Conservation (phyloP, 2,329 filamentous ascomycete genomes). For the Pyrenochaeta sp. region DNA sequence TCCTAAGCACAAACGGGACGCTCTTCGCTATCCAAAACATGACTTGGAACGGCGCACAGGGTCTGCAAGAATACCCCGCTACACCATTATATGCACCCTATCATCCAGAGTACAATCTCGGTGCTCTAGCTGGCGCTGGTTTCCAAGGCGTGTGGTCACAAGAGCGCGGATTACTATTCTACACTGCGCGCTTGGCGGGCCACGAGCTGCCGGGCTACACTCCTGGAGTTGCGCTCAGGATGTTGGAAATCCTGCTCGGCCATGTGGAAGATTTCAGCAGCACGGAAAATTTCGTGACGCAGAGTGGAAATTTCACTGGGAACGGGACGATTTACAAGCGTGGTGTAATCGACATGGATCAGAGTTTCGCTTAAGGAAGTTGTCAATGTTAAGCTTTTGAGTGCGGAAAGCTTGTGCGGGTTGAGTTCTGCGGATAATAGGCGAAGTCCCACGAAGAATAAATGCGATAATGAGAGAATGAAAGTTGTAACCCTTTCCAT, state of each 20-base stretch:
- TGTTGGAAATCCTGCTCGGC: conserved; percentile 53
- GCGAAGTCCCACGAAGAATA: too few species aligned
- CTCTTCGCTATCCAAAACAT: conserved; percentile 62
- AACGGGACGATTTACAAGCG: conserved; percentile 35
- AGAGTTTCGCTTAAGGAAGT: background rate
- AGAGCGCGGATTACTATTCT: conserved; percentile 57
- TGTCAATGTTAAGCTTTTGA: background rate
- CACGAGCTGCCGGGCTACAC: conserved; percentile 55
- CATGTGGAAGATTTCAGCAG: conserved; percentile 47
- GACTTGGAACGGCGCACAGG: conserved; percentile 60
- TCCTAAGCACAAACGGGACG: conserved; percentile 60
- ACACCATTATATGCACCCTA: conserved; percentile 54
- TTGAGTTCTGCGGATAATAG: background rate
- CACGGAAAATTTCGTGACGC: conserved; percentile 44
- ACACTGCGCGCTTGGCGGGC: conserved; percentile 51
- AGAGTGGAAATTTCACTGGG: conserved; percentile 42
- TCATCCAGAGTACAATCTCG: conserved; percentile 52
- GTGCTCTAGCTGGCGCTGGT: conserved; percentile 50
- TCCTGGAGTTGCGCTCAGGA: conserved; percentile 52
- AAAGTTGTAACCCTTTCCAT: too few species aligned
- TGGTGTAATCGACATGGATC: conserved; percentile 2
- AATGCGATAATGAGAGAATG: too few species aligned
- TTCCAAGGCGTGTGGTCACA: conserved; percentile 50
- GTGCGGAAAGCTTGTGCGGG: too few species aligned
- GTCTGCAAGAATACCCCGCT: conserved; percentile 53